phyloP scores from a whole-genome alignment of 345 rosid genomes.

The Citrus glauca region DNA sequence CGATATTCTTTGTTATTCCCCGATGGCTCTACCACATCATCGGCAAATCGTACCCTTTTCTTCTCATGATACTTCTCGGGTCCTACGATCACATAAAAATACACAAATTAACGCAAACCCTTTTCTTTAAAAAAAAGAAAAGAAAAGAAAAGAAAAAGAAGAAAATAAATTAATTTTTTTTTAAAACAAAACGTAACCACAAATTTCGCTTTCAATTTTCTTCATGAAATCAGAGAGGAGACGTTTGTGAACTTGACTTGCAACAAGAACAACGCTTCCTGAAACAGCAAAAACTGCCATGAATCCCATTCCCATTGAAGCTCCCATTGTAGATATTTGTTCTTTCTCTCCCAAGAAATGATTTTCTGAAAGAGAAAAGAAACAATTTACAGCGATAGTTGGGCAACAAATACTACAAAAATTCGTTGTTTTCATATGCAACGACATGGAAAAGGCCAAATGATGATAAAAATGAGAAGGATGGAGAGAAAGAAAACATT shows the following conservation, averaged over 20 bases:
- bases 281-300: constrained; percentile 79
- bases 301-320: constrained; percentile 42
- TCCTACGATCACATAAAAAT: neutral
- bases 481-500: constrained; percentile 3
- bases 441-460: neutral
- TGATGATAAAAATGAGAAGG: neutral
- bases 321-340: constrained; percentile 25
- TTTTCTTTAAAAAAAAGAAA: no score
- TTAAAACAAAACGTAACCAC: constrained; percentile 20
- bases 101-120: neutral
- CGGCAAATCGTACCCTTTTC: constrained; percentile 80
- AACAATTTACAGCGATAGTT: neutral
- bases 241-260: constrained; percentile 59
- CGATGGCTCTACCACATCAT: constrained; percentile 73
- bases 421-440: neutral
- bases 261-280: constrained; percentile 67
- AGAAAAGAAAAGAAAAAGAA: neutral
- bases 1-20: constrained; percentile 61
- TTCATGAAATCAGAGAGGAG: constrained; percentile 69
- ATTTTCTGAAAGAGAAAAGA: neutral
- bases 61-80: constrained; percentile 13
- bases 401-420: neutral
- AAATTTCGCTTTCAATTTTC: constrained; percentile 55
- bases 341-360: neutral
- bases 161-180: neutral